phyloP scores from a whole-genome alignment of 257 asterid species.

The Henckelia pumila region DNA sequence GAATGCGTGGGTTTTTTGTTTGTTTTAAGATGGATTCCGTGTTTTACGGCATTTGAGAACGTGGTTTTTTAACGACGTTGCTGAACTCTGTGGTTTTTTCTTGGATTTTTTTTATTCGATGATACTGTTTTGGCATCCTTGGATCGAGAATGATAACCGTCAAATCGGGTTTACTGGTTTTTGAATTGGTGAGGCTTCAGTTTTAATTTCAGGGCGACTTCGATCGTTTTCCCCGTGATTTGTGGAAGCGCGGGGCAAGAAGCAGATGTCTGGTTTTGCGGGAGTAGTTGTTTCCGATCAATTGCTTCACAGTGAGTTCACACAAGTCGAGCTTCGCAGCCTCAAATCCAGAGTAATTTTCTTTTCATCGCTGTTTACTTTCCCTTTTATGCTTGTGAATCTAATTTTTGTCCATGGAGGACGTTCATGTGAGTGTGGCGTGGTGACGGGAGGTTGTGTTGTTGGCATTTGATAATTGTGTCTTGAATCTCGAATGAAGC shows the following conservation, averaged over 20 bases:
- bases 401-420: constrained; percentile 5
- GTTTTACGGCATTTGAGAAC: constrained; percentile 22
- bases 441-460: background rate
- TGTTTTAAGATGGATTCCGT: constrained; percentile 25
- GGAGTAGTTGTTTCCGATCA: constrained; percentile 93
- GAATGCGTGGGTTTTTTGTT: constrained; percentile 19
- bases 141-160: constrained; percentile 25
- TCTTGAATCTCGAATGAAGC: constrained; percentile 22
- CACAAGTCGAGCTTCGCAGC: constrained; percentile 87
- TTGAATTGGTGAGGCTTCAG: constrained; percentile 22
- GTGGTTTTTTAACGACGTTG: constrained; percentile 23
- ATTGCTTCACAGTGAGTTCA: constrained; percentile 95
- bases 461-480: background rate
- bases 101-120: constrained; percentile 27
- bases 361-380: background rate
- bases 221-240: constrained; percentile 35
- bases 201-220: constrained; percentile 26
- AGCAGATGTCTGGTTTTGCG: constrained; percentile 69
- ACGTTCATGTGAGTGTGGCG: constrained; percentile 21
- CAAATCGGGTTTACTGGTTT: constrained; percentile 27
- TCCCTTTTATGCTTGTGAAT: background rate
- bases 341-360: constrained; percentile 72
- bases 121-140: constrained; percentile 16
- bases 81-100: background rate
- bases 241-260: constrained; percentile 43